A percentile compares a stretch with the other conserved stretches of the same genome.
Conservation (phyloP, 1,284 basidiomycete species). For the Tilletia indica region DNA sequence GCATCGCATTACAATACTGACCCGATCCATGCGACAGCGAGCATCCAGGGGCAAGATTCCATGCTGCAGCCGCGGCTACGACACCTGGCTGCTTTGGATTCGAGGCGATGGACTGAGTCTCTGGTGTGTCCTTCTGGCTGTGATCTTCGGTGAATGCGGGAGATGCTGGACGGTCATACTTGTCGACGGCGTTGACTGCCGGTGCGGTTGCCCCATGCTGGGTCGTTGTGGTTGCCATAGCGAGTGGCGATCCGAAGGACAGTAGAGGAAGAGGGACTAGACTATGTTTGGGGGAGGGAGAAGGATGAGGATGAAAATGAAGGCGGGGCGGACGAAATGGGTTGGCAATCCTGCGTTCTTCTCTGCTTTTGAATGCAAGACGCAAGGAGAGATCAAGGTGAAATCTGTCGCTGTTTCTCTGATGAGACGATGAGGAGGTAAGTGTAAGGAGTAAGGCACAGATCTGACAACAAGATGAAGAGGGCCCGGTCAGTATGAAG, state of each 20-base stretch:
- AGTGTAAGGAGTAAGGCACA: too few relatives aligned
- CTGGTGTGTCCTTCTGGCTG: neutral
- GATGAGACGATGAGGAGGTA: too few relatives aligned
- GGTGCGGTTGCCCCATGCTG: neutral
- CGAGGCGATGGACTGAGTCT: neutral
- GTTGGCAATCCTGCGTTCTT: too few relatives aligned
- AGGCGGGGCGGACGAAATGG: neutral
- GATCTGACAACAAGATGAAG: too few relatives aligned
- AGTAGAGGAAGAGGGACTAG: neutral
- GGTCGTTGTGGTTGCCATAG: neutral
- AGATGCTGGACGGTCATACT: neutral
- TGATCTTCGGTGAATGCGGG: neutral
- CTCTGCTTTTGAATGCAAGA: too few relatives aligned
- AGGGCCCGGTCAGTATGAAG: too few relatives aligned
- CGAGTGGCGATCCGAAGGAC: neutral
- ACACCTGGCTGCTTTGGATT: neutral
- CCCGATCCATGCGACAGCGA: conserved; percentile 7
- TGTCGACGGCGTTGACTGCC: neutral
- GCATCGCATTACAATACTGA: neutral
- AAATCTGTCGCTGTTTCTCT: too few relatives aligned
- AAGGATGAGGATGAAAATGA: neutral
- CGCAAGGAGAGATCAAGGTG: too few relatives aligned
- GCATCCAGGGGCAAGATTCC: conserved; percentile 1
- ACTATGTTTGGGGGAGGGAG: neutral
- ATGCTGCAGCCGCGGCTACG: neutral